Evolutionary conservation across 768 basidiomycete species (phyloP).

Genomic region (Tulasnella sp.): DNA sequence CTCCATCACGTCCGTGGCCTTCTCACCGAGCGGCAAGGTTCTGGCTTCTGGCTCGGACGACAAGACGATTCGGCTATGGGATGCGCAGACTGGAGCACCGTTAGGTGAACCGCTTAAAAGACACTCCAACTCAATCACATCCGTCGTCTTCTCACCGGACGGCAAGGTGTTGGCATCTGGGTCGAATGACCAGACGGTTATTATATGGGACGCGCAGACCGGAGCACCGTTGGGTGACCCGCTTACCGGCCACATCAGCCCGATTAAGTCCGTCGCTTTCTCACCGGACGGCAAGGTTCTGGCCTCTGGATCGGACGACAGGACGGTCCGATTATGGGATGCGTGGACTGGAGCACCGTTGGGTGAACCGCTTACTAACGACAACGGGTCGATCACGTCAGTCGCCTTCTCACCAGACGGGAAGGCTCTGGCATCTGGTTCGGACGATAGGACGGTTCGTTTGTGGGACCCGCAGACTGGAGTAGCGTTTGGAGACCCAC

Average conservation of each 20-base stretch:
- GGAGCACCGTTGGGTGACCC: too few relatives aligned
- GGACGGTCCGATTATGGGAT: neutral
- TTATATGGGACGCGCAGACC: too few relatives aligned
- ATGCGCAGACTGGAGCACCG: neutral
- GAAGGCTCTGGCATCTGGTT: neutral
- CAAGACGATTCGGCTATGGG: neutral
- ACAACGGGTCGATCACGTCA: neutral
- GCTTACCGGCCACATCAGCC: too few relatives aligned
- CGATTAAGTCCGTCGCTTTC: too few relatives aligned
- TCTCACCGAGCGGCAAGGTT: neutral
- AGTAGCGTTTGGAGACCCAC: neutral
- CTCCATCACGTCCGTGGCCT: too few relatives aligned
- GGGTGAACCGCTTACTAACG: neutral
- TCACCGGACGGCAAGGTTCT: neutral
- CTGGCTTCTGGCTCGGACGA: neutral
- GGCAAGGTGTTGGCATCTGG: too few relatives aligned
- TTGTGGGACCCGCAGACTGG: neutral
- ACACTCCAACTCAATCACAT: too few relatives aligned
- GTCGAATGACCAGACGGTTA: too few relatives aligned
- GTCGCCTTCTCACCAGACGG: neutral
- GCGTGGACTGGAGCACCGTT: neutral
- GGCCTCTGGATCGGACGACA: neutral
- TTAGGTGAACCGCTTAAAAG: neutral
- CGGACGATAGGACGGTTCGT: neutral
- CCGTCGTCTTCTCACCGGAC: neutral